Conservation (phyloP, 75 land plant genomes). For the Adiantum capillusveneris region DNA sequence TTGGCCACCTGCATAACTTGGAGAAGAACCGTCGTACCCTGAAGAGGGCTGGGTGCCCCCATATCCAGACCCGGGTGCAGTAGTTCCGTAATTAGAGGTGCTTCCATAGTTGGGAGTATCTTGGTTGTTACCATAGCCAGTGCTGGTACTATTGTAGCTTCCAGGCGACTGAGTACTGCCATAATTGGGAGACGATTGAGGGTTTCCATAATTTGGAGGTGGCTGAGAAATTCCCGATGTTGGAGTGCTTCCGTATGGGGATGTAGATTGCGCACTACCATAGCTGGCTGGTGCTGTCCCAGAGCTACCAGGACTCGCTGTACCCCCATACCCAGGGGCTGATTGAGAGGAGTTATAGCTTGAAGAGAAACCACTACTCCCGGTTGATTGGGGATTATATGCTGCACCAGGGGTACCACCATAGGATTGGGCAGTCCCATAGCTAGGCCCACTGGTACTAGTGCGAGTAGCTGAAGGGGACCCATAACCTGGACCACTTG, state of each 20-base stretch:
- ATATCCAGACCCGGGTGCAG: neutral
- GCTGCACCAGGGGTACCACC: no score
- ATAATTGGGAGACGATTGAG: neutral
- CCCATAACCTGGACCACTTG: no score
- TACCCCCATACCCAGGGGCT: neutral
- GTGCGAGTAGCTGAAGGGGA: no score
- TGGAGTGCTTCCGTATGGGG: neutral
- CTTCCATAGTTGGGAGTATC: neutral
- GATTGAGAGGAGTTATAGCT: neutral
- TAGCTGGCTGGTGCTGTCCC: neutral
- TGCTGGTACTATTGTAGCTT: neutral
- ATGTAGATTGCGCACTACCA: neutral
- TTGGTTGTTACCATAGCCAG: neutral
- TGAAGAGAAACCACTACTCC: neutral
- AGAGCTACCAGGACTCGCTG: neutral
- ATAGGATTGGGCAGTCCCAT: no score
- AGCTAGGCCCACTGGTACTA: no score
- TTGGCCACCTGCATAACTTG: neutral
- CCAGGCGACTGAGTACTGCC: neutral
- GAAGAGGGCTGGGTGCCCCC: no score
- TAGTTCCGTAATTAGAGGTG: neutral
- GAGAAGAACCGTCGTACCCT: neutral
- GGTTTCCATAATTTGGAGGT: neutral
- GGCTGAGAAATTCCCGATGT: no score
- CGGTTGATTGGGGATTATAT: no score